Percentiles rank a stretch among this genome's conserved stretches.
These are phyloP conservation scores for Penicillium samsonianum DNA, from an alignment of 495 filamentous ascomycete genomes.

Conservation along the genomic window DNA sequence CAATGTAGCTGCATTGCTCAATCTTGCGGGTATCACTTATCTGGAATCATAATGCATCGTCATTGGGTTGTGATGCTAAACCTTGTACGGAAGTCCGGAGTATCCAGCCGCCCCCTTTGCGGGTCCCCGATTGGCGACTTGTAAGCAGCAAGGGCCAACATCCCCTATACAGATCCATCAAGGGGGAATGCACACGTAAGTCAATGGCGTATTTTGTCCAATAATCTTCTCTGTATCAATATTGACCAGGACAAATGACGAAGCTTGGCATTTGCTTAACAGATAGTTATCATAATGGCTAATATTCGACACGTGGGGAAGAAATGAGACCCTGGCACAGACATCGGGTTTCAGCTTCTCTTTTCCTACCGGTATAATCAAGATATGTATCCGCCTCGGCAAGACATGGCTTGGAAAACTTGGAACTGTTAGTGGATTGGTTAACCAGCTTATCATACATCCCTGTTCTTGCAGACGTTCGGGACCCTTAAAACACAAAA, in stretches of 20 bases:
- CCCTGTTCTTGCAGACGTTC: slow-evolving; percentile 10
- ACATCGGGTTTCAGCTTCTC: background rate
- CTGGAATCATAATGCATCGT: slow-evolving; percentile 9
- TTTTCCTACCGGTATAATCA: slow-evolving; percentile 6
- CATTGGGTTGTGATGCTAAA: slow-evolving; percentile 15
- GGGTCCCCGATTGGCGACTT: slow-evolving; percentile 7
- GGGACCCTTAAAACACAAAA: background rate
- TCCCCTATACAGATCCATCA: slow-evolving; percentile 14
- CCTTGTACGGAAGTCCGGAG: too few species aligned
- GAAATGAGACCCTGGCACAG: background rate
- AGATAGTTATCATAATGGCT: background rate
- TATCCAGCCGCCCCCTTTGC: slow-evolving; percentile 15
- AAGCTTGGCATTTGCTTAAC: slow-evolving; percentile 26
- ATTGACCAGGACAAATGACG: background rate
- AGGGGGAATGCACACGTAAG: slow-evolving; percentile 19
- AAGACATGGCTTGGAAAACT: slow-evolving; percentile 7
- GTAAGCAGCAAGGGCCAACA: slow-evolving; percentile 14
- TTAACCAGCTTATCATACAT: slow-evolving; percentile 20
- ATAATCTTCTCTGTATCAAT: slow-evolving; percentile 11
- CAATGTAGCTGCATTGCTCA: slow-evolving; percentile 19
- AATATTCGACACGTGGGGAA: slow-evolving; percentile 3
- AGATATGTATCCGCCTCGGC: slow-evolving; percentile 10
- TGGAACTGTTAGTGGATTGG: slow-evolving; percentile 10
- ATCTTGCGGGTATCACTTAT: slow-evolving; percentile 18
- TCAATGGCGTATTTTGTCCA: slow-evolving; percentile 4